These are phyloP conservation scores for Papiliotrema laurentii DNA, from an alignment of 1,284 basidiomycete genomes.

Conservation along the genomic window DNA sequence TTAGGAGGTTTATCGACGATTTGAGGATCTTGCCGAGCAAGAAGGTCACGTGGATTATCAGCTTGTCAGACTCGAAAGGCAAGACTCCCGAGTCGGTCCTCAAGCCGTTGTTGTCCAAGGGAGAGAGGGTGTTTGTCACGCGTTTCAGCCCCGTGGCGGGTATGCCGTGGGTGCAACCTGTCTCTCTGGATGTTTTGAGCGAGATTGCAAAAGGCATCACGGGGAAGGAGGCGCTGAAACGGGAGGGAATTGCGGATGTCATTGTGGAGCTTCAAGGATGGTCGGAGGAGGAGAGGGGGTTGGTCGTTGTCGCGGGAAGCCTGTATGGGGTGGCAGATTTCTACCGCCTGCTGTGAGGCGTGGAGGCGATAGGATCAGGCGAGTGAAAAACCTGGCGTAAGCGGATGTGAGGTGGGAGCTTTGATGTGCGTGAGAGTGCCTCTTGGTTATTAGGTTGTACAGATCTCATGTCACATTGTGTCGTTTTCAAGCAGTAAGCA, in stretches of 20 bases:
- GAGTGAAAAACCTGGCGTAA: neutral
- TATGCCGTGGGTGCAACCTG: constrained; percentile 84
- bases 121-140: constrained; percentile 56
- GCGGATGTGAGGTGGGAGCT: neutral
- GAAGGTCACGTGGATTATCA: constrained; percentile 61
- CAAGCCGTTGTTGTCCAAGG: constrained; percentile 55
- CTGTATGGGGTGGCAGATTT: constrained; percentile 86
- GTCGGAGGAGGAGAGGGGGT: constrained; percentile 37
- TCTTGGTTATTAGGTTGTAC: too few species aligned
- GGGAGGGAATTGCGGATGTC: constrained; percentile 20
- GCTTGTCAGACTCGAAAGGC: constrained; percentile 72
- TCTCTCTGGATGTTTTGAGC: constrained; percentile 23
- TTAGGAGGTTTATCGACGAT: constrained; percentile 65
- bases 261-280: constrained; percentile 28
- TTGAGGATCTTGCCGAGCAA: constrained; percentile 39
- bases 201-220: constrained; percentile 16
- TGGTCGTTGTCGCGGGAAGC: constrained; percentile 78
- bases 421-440: too few species aligned
- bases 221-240: constrained; percentile 4
- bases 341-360: constrained; percentile 56
- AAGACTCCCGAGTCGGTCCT: constrained; percentile 70
- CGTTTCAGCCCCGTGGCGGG: constrained; percentile 67
- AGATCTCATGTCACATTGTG: too few species aligned
- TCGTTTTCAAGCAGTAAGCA: too few species aligned
- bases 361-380: neutral